Percentiles rank a stretch among this genome's conserved stretches.
phyloP scores from a whole-genome alignment of 1,284 basidiomycete species.

The Ganoderma lucidum region DNA sequence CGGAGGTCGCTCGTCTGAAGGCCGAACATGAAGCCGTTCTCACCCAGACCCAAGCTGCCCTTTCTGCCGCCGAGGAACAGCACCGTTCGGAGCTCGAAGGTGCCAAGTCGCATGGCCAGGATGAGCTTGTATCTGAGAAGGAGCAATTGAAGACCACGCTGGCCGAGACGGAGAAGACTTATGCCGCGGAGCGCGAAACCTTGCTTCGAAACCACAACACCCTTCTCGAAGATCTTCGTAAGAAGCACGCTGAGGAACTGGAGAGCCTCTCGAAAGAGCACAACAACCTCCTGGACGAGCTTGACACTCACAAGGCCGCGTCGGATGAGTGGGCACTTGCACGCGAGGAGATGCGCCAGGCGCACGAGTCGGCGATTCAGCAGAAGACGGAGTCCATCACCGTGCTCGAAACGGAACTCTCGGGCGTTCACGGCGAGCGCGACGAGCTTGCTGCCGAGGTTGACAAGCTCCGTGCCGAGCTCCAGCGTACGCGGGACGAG shows the following conservation, averaged over 20 bases:
- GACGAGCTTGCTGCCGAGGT: slow-evolving; percentile 62
- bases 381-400: slow-evolving; percentile 59
- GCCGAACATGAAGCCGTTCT: slow-evolving; percentile 57
- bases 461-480: slow-evolving; percentile 62
- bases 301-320: slow-evolving; percentile 68
- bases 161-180: slow-evolving; percentile 47
- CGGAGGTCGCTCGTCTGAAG: slow-evolving; percentile 50
- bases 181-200: slow-evolving; percentile 48
- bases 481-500: slow-evolving; percentile 63
- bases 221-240: slow-evolving; percentile 52
- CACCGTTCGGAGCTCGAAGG: slow-evolving; percentile 54
- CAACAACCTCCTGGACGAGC: slow-evolving; percentile 64
- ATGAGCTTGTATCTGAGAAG: slow-evolving; percentile 49
- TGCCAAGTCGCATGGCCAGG: slow-evolving; percentile 47
- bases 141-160: slow-evolving; percentile 47
- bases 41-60: slow-evolving; percentile 49
- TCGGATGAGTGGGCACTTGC: slow-evolving; percentile 60
- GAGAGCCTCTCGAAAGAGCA: slow-evolving; percentile 57
- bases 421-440: slow-evolving; percentile 55
- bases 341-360: slow-evolving; percentile 57
- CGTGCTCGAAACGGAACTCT: slow-evolving; percentile 58
- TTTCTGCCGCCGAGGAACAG: slow-evolving; percentile 55
- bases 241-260: slow-evolving; percentile 48
- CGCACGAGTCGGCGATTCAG: slow-evolving; percentile 58
- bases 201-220: slow-evolving; percentile 61